phyloP scores from a whole-genome alignment of 495 filamentous ascomycete genomes.

The Bacidia rubella region DNA sequence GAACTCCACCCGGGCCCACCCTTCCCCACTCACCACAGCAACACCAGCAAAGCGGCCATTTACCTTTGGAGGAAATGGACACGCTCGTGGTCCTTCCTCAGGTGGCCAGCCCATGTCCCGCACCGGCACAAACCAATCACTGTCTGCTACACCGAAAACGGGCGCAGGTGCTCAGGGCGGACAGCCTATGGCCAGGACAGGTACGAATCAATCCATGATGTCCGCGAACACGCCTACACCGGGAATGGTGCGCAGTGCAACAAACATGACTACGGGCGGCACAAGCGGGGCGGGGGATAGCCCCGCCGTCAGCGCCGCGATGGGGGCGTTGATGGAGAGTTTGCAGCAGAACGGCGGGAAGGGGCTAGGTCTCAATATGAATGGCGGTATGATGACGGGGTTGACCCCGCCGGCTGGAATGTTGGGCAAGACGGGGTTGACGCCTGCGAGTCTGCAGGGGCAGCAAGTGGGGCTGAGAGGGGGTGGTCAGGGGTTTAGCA shows the following conservation, averaged over 20 bases:
- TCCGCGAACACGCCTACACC: conserved; percentile 1
- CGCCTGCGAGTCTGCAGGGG: conserved; percentile 1
- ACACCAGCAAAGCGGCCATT: conserved; percentile 52
- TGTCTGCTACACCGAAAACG: neutral
- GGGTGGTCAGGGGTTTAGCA: neutral
- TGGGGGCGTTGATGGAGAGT: conserved; percentile 8
- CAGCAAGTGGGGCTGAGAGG: conserved; percentile 14
- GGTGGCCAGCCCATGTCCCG: conserved; percentile 1
- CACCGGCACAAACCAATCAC: neutral
- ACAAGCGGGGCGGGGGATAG: neutral
- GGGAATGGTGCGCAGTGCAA: neutral
- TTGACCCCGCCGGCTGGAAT: conserved; percentile 8
- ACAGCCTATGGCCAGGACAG: neutral
- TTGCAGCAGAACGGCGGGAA: neutral
- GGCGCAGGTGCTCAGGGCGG: neutral
- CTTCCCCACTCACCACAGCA: conserved; percentile 15
- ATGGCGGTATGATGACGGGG: conserved; percentile 3
- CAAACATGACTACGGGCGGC: neutral
- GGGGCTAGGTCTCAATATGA: conserved; percentile 2
- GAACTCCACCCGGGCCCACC: neutral
- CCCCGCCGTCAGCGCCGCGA: conserved; percentile 5
- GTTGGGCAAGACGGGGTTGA: neutral
- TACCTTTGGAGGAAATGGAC: conserved; percentile 37
- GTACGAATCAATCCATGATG: neutral
- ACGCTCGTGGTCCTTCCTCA: neutral